Base-by-base conservation (phyloP, 106 monocot species). In the Vanilla planifolia region DNA sequence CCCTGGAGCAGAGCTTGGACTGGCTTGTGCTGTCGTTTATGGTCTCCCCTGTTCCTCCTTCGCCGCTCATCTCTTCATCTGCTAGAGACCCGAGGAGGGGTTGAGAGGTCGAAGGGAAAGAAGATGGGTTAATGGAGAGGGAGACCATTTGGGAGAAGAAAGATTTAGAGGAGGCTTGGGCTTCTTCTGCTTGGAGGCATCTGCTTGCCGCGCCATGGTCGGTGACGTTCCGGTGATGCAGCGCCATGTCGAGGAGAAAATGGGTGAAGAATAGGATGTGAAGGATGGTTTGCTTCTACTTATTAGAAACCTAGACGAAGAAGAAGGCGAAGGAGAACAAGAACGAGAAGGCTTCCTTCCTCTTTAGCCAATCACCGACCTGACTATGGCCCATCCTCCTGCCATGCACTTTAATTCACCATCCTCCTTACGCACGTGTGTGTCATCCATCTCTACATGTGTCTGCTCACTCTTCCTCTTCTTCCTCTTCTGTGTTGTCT, bases 1-100 rank as follows among this genome's bases (percentile, higher is more conserved):
- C 92, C 69, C 92, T 78, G 11, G 76, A 67, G 41, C 75, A 83
- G 15, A 88, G 75, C 63, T 81, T 80, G 45, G 83, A 80, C 67
- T 80, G 83, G 24, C 80, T 83, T 3, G 25, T 70, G 20, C 21
- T 45, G 9, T 52, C 65, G 42, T 37, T 72, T 35, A 55, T 56
- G 27, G 51, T 63, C 27, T 73, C 73, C 16, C 29, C 73, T 6
- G 27, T 47, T 22, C n/a, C n/a, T n/a, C 36, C 65, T 15, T 71
- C 65, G 8, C 45, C 39, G 28, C 19, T 26, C 21, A 48, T 59
- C 13, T 58, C 73, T 41, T 44, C 61, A 30, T 55, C 53, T 5
- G 53, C n/a, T n/a, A 55, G 32, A 0, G 15, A 6, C 53, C 53
- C 15, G 27, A 6, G 13, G 7, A 55, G 30, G 16, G 53, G 23